phyloP scores from a whole-genome alignment of 1,139 yeast species.

The Blastobotrys indianensis region DNA sequence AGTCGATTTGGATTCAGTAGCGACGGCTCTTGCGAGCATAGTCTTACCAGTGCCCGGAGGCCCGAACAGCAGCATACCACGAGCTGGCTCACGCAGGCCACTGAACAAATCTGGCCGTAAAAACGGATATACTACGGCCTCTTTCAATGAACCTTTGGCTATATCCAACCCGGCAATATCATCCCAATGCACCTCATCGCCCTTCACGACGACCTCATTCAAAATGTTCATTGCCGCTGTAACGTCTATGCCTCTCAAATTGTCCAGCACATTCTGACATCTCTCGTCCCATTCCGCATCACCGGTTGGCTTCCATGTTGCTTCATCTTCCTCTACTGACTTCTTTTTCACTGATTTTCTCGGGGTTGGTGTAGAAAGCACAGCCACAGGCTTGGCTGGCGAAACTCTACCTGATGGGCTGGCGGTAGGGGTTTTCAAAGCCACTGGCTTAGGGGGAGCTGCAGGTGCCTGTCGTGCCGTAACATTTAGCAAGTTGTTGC shows the following conservation, averaged over 20 bases:
- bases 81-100: conserved; percentile 90
- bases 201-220: conserved; percentile 86
- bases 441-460: conserved; percentile 1
- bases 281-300: conserved; percentile 26
- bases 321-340: neutral
- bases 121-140: conserved; percentile 95
- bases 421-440: conserved; percentile 2
- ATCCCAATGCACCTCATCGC: conserved; percentile 95
- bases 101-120: conserved; percentile 86
- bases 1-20: conserved; percentile 92
- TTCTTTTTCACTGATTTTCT: conserved; percentile 1
- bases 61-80: conserved; percentile 94
- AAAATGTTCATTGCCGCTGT: conserved; percentile 78
- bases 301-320: conserved; percentile 2
- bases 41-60: conserved; percentile 99
- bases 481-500: neutral
- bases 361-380: neutral
- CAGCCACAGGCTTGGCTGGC: neutral
- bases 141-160: conserved; percentile 86
- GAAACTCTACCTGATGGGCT: neutral
- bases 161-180: conserved; percentile 92
- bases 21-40: conserved; percentile 96
- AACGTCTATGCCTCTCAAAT: conserved; percentile 46
- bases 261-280: conserved; percentile 29
- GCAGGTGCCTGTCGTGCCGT: neutral